Conservation (phyloP, 805 yeast genomes). For the Metschnikowia henanensis region DNA sequence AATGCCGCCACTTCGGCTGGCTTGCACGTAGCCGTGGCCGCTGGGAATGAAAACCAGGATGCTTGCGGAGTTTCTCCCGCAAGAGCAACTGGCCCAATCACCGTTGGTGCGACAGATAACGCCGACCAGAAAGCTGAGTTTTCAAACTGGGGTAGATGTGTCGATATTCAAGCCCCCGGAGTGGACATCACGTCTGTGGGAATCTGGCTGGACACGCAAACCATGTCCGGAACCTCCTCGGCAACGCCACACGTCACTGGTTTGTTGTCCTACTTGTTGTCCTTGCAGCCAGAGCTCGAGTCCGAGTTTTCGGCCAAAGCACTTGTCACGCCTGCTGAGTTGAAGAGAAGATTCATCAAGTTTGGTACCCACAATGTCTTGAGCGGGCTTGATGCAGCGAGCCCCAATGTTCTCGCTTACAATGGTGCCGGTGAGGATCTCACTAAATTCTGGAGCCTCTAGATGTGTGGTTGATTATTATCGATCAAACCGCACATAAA, state of each 20-base stretch:
- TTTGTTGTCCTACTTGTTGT: constrained; percentile 51
- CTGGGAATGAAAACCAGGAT: constrained; percentile 92
- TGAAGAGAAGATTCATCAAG: constrained; percentile 44
- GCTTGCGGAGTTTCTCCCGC: constrained; percentile 96
- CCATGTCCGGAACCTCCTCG: constrained; percentile 78
- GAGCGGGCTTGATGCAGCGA: constrained; percentile 46
- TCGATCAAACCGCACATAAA: too few species aligned
- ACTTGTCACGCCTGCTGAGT: constrained; percentile 45
- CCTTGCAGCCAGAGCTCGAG: constrained; percentile 19
- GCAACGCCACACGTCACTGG: constrained; percentile 78
- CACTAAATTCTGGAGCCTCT: constrained; percentile 17
- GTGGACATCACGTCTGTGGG: constrained; percentile 68
- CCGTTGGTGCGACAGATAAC: constrained; percentile 93
- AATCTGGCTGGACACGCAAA: constrained; percentile 15
- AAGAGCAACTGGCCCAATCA: constrained; percentile 76
- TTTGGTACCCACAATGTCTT: constrained; percentile 50
- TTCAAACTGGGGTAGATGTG: constrained; percentile 95
- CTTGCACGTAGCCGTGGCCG: constrained; percentile 91
- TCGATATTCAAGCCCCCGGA: constrained; percentile 97
- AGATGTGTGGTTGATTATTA: too few species aligned
- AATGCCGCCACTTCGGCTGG: constrained; percentile 89
- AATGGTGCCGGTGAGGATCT: constrained; percentile 25
- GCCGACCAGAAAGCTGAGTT: constrained; percentile 91
- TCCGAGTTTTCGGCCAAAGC: constrained; percentile 30
- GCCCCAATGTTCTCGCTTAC: constrained; percentile 59